Percentiles rank a stretch among this genome's conserved stretches.
phyloP scores from a whole-genome alignment of 345 rosid genomes.

The Salix koriyanagi region DNA sequence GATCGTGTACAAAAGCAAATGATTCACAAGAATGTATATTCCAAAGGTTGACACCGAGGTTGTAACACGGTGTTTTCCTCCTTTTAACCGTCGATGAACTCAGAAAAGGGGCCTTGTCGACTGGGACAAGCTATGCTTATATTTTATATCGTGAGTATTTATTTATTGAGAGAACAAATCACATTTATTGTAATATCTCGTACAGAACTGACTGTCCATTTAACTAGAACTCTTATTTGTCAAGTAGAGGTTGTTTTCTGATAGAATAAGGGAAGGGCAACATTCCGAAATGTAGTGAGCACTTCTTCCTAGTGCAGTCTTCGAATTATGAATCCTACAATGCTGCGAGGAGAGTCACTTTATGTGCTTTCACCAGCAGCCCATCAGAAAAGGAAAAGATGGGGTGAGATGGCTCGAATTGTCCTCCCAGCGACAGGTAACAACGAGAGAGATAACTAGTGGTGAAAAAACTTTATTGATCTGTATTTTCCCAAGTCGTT shows the following conservation, averaged over 20 bases:
- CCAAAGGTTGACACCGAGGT: background rate
- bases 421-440: background rate
- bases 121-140: background rate
- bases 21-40: constrained; percentile 15
- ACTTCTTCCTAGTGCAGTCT: background rate
- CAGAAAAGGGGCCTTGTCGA: background rate
- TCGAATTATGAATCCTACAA: background rate
- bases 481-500: background rate
- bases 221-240: background rate
- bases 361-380: background rate
- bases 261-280: background rate
- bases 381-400: background rate
- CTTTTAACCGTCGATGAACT: background rate
- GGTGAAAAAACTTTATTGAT: background rate
- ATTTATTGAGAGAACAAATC: background rate
- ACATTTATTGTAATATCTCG: background rate
- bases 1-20: constrained; percentile 74
- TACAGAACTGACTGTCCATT: background rate
- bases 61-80: background rate
- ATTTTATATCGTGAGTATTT: background rate
- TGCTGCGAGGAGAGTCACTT: background rate
- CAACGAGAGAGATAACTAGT: background rate
- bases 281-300: background rate
- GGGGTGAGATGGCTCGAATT: background rate
- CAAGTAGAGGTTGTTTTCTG: background rate